Percentiles rank a stretch among this genome's conserved stretches.
phyloP scores from a whole-genome alignment of 2,329 filamentous ascomycete species.

The Neofusicoccum cordaticola region DNA sequence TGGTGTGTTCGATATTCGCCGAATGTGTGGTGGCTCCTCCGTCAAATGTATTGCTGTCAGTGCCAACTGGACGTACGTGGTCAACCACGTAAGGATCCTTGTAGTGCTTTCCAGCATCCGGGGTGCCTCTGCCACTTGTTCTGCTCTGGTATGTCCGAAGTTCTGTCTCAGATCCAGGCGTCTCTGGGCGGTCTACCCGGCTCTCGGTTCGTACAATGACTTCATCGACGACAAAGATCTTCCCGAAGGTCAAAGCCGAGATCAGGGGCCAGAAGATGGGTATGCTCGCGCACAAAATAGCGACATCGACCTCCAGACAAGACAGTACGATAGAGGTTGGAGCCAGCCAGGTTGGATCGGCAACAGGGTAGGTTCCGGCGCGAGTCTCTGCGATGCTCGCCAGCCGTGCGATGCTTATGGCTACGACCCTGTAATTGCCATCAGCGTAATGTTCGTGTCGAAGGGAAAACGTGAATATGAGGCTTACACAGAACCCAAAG shows the following conservation, averaged over 20 bases:
- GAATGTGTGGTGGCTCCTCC: background rate
- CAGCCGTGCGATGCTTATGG: conserved; percentile 30
- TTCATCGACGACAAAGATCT: conserved; percentile 40
- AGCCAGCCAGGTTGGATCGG: conserved; percentile 32
- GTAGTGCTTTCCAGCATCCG: background rate
- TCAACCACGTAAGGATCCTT: conserved; percentile 13
- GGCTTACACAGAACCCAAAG: conserved; percentile 33
- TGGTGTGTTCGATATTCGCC: conserved; percentile 1
- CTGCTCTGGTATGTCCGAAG: conserved; percentile 3
- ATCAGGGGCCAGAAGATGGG: conserved; percentile 40
- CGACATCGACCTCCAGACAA: conserved; percentile 37
- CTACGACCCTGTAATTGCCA: conserved; percentile 25
- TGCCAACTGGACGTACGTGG: background rate
- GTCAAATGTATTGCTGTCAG: background rate
- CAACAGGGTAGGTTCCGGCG: conserved; percentile 30
- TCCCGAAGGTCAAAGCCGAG: conserved; percentile 29
- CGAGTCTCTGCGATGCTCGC: conserved; percentile 28
- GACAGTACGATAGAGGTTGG: conserved; percentile 31
- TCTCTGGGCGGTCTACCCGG: conserved; percentile 6
- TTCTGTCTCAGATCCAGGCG: conserved; percentile 10
- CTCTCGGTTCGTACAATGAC: conserved; percentile 33
- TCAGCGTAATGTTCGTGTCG: background rate
- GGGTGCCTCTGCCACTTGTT: background rate
- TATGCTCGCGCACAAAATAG: conserved; percentile 36
- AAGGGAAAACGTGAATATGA: background rate